Evolutionary conservation across 345 rosid genomes (phyloP).

Genomic region (Conringia planisiliqua): DNA sequence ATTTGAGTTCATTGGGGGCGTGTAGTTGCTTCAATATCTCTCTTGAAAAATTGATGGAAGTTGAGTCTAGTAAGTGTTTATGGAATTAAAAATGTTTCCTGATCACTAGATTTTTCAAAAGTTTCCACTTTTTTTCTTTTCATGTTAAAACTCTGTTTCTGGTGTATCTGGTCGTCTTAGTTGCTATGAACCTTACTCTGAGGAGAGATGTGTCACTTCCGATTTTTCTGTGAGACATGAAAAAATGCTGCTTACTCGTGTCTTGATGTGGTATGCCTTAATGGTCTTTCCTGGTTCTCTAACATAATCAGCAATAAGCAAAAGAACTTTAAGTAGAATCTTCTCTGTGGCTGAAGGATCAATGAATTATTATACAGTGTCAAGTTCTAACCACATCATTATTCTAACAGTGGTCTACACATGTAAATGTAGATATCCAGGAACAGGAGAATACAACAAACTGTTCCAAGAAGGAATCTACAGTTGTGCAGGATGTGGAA

Average conservation of each 20-base stretch:
- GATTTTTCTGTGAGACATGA: slow-evolving; percentile 1
- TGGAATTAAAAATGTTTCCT: neutral
- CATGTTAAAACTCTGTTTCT: neutral
- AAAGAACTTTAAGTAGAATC: neutral
- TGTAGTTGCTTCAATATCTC: neutral
- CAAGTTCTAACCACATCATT: neutral
- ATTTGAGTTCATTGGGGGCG: too few species aligned
- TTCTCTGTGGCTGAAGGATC: neutral
- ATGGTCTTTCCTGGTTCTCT: neutral
- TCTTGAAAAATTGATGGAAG: too few species aligned
- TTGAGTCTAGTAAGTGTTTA: neutral
- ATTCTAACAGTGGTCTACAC: neutral
- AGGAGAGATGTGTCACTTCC: neutral
- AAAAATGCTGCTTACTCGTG: neutral
- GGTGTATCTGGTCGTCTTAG: neutral
- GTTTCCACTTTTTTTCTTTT: neutral
- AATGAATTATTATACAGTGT: neutral
- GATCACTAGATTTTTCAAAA: neutral
- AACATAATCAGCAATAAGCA: neutral
- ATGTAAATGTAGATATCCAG: slow-evolving; percentile 51
- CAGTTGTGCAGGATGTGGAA: slow-evolving; percentile 78
- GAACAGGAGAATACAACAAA: slow-evolving; percentile 84
- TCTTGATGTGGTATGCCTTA: neutral
- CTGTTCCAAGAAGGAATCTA: slow-evolving; percentile 64
- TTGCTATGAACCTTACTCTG: neutral